Percentiles rank a stretch among this genome's conserved stretches.
Evolutionary conservation across 495 filamentous ascomycete species (phyloP).

Genomic region (Aspergillus baeticus): DNA sequence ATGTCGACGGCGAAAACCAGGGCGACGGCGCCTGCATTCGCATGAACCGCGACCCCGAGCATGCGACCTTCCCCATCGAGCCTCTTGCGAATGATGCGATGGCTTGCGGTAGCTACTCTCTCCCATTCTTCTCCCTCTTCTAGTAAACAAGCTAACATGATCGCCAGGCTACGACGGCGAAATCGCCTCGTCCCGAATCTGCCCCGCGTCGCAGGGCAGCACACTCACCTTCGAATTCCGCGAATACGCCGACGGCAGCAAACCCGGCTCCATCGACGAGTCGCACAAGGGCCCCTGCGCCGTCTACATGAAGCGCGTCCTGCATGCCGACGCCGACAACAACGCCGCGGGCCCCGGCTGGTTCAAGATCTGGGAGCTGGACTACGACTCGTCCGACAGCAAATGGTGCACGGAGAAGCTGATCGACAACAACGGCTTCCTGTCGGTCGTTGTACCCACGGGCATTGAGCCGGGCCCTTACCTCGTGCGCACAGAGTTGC

Average conservation of each 20-base stretch:
- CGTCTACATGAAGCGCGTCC: conserved; percentile 69
- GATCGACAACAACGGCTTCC: conserved; percentile 60
- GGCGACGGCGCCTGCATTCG: conserved; percentile 70
- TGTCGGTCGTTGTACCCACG: conserved; percentile 57
- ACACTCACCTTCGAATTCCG: conserved; percentile 64
- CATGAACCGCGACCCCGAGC: conserved; percentile 51
- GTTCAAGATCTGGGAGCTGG: conserved; percentile 77
- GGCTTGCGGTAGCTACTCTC: conserved; percentile 61
- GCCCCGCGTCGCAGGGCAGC: conserved; percentile 43
- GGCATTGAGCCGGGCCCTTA: conserved; percentile 65
- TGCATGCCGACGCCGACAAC: conserved; percentile 37
- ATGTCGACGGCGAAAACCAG: conserved; percentile 60
- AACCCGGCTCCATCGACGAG: conserved; percentile 55
- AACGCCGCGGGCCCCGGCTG: conserved; percentile 62
- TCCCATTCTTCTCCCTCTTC: background rate
- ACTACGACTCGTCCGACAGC: conserved; percentile 50
- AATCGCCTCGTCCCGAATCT: conserved; percentile 56
- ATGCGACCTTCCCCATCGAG: conserved; percentile 49
- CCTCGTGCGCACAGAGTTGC: conserved; percentile 63
- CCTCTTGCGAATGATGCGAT: conserved; percentile 57
- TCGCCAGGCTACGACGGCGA: conserved; percentile 59
- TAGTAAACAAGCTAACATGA: too few relatives aligned
- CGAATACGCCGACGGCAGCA: conserved; percentile 53
- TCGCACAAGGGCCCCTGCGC: conserved; percentile 70
- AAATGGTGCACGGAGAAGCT: conserved; percentile 70